Conservation (phyloP, 305 asterid genomes). For the Striga hermonthica region DNA sequence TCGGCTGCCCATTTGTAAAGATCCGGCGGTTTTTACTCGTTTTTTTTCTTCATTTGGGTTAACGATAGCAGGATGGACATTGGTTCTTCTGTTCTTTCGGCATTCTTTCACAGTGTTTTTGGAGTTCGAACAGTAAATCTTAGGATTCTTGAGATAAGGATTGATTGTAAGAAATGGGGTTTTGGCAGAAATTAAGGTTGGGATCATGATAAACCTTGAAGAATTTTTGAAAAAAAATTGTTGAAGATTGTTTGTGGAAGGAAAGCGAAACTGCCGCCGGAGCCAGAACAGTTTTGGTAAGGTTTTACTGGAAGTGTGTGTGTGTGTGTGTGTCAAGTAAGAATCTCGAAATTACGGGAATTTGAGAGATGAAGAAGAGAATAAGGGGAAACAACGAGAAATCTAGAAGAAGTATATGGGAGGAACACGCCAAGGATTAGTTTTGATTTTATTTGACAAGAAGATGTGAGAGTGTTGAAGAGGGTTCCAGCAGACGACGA, state of each 20-base stretch:
- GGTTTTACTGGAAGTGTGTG: conserved; percentile 20
- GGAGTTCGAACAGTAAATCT: conserved; percentile 34
- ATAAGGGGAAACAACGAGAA: conserved; percentile 19
- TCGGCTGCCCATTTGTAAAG: conserved; percentile 39
- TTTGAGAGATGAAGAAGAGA: neutral
- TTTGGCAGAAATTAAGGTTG: conserved; percentile 32
- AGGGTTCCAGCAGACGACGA: neutral
- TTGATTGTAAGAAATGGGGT: conserved; percentile 29
- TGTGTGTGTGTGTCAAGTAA: conserved; percentile 4
- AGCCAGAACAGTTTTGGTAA: conserved; percentile 10
- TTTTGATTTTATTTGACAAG: neutral
- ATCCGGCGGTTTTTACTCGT: conserved; percentile 37
- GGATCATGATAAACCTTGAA: conserved; percentile 38
- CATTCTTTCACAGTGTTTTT: conserved; percentile 32
- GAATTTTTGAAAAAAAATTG: conserved; percentile 22
- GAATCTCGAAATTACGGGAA: conserved; percentile 8
- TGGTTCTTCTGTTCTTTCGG: conserved; percentile 34
- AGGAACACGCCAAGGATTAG: conserved; percentile 22
- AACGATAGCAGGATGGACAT: conserved; percentile 28
- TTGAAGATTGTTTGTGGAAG: neutral
- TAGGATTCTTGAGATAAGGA: conserved; percentile 31
- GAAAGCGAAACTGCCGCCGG: neutral
- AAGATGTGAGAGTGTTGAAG: conserved; percentile 14
- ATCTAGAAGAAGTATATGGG: conserved; percentile 36
- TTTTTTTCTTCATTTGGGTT: conserved; percentile 36